Conservation (phyloP, 768 basidiomycete species). For the Tylopilus plumbeoviolaceoides region DNA sequence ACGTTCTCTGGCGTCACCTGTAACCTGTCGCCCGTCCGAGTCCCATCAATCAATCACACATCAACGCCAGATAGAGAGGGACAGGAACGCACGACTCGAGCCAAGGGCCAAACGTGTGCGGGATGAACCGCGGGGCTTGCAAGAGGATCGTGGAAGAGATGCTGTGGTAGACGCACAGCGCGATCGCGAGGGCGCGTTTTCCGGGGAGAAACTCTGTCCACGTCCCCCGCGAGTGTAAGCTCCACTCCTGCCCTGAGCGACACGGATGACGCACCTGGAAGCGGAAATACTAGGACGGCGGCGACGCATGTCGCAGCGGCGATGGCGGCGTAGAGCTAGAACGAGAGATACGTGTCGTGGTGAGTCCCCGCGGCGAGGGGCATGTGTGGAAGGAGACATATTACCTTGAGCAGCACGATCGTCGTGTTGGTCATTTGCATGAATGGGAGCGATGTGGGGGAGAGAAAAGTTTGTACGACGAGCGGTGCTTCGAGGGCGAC, state of each 20-base stretch:
- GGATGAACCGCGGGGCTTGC: constrained; percentile 77
- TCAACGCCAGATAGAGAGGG: too few relatives aligned
- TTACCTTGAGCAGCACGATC: constrained; percentile 68
- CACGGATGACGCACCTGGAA: constrained; percentile 57
- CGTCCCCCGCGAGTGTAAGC: not conserved
- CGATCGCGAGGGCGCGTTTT: constrained; percentile 78
- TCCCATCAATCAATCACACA: not conserved
- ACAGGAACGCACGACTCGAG: constrained; percentile 52
- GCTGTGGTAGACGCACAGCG: constrained; percentile 72
- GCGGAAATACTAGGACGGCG: constrained; percentile 57
- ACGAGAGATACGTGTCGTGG: not conserved
- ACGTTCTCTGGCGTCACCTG: constrained; percentile 66
- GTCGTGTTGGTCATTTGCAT: constrained; percentile 81
- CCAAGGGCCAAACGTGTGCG: constrained; percentile 57
- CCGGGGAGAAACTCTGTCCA: constrained; percentile 73
- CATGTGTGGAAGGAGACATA: not conserved
- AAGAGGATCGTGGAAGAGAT: constrained; percentile 69
- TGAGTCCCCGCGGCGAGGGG: not conserved
- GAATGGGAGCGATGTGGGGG: constrained; percentile 63
- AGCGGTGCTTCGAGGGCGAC: constrained; percentile 76
- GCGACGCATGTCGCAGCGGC: constrained; percentile 57
- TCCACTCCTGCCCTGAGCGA: not conserved
- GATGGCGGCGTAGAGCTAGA: constrained; percentile 68
- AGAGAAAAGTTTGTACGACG: constrained; percentile 70
- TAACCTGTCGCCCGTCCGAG: not conserved